Evolutionary conservation across 176 grass and related monocot species (phyloP).

Genomic region (Guadua angustifolia): DNA sequence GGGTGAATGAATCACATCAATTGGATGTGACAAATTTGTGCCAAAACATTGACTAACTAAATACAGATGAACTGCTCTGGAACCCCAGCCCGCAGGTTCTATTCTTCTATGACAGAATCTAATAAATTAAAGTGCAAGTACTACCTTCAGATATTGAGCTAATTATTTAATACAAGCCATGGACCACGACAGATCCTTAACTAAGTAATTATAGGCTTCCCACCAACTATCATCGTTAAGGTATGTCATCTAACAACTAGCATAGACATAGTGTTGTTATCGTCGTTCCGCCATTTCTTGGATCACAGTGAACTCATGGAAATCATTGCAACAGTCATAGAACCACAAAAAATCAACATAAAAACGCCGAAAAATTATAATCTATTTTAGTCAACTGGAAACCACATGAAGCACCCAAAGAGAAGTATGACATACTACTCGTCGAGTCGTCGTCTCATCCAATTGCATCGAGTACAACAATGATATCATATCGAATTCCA

Average conservation of each 20-base stretch:
- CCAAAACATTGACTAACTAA: not conserved
- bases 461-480: not conserved
- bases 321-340: not conserved
- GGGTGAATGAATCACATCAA: constrained; percentile 32
- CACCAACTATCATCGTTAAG: constrained; percentile 5
- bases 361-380: not conserved
- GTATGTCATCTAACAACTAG: too few relatives aligned
- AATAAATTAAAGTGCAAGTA: constrained; percentile 30
- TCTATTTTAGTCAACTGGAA: not conserved
- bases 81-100: not conserved
- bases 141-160: constrained; percentile 24
- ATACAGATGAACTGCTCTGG: not conserved
- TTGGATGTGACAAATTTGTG: not conserved
- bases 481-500: not conserved
- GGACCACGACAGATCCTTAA: constrained; percentile 36
- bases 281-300: constrained; percentile 1
- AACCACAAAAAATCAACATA: not conserved
- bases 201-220: constrained; percentile 20
- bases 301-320: not conserved
- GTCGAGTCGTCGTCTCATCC: not conserved
- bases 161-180: constrained; percentile 24
- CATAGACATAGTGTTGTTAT: too few relatives aligned
- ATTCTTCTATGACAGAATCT: not conserved
- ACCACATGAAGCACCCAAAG: not conserved
- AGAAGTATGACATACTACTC: not conserved